Percentiles rank a stretch among this genome's conserved stretches.
phyloP scores from a whole-genome alignment of 768 basidiomycete genomes.

The Mycena sanguinolenta region DNA sequence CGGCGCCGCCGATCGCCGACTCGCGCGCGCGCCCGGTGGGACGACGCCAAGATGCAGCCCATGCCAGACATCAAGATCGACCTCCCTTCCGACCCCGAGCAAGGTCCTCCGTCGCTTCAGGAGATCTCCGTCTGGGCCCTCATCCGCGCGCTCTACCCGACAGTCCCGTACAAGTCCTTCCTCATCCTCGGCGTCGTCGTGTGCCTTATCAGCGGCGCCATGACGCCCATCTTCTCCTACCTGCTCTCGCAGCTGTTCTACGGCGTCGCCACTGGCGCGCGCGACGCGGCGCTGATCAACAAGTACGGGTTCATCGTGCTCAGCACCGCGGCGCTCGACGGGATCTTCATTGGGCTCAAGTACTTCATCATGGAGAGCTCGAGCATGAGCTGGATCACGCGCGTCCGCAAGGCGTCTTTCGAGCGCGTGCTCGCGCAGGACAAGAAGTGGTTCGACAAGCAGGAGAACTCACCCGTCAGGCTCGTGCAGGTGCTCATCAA shows the following conservation, averaged over 20 bases:
- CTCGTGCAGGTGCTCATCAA: conserved; percentile 79
- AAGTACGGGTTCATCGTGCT: conserved; percentile 81
- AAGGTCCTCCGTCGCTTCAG: conserved; percentile 18
- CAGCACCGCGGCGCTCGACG: conserved; percentile 81
- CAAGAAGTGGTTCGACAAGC: conserved; percentile 87
- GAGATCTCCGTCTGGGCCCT: conserved; percentile 60
- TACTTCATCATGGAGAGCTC: conserved; percentile 85
- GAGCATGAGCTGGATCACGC: conserved; percentile 81
- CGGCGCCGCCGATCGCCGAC: conserved; percentile 22
- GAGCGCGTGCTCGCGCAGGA: conserved; percentile 80
- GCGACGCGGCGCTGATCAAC: conserved; percentile 74
- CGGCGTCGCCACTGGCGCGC: conserved; percentile 79
- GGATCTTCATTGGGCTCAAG: conserved; percentile 80
- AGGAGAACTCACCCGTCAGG: conserved; percentile 66
- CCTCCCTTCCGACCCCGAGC: conserved; percentile 23
- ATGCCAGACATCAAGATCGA: conserved; percentile 46
- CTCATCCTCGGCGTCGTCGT: conserved; percentile 78
- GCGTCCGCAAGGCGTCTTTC: conserved; percentile 71
- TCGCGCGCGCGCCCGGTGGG: conserved; percentile 32
- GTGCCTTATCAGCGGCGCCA: conserved; percentile 80
- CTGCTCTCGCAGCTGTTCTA: conserved; percentile 86
- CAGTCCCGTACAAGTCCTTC: conserved; percentile 80
- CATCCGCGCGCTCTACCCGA: conserved; percentile 71
- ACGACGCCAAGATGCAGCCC: conserved; percentile 42
- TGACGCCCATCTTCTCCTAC: conserved; percentile 94